phyloP scores from a whole-genome alignment of 768 basidiomycete genomes.

The Dendrothele bispora region DNA sequence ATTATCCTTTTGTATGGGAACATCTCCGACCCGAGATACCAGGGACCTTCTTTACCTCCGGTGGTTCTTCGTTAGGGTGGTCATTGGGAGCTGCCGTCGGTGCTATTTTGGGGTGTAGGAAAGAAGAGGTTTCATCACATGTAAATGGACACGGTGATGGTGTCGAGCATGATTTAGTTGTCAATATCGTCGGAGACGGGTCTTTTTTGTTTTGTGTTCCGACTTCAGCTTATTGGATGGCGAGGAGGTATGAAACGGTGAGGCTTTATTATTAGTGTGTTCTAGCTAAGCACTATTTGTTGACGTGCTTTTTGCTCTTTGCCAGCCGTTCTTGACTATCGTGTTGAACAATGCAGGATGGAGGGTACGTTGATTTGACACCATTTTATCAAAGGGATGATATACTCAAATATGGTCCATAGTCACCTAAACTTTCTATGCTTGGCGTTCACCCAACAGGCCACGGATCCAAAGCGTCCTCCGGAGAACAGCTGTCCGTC shows the following conservation, averaged over 20 bases:
- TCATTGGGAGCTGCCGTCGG: slow-evolving; percentile 66
- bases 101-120: slow-evolving; percentile 44
- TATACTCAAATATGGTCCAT: slow-evolving; percentile 5
- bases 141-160: slow-evolving; percentile 18
- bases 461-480: slow-evolving; percentile 40
- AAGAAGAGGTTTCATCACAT: not conserved
- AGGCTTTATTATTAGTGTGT: slow-evolving; percentile 14
- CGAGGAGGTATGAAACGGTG: slow-evolving; percentile 65
- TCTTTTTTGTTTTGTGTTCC: slow-evolving; percentile 69
- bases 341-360: slow-evolving; percentile 74
- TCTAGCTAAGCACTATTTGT: not conserved
- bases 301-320: too few relatives aligned
- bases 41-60: slow-evolving; percentile 54
- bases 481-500: slow-evolving; percentile 52
- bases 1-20: slow-evolving; percentile 52
- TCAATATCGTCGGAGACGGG: slow-evolving; percentile 68
- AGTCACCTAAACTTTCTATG: slow-evolving; percentile 67
- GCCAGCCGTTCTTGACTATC: slow-evolving; percentile 68
- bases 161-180: slow-evolving; percentile 50
- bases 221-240: slow-evolving; percentile 71
- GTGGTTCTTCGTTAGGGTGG: slow-evolving; percentile 71
- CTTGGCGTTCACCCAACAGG: slow-evolving; percentile 63
- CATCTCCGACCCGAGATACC: slow-evolving; percentile 55
- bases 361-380: slow-evolving; percentile 40
- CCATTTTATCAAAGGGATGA: not conserved